phyloP scores from a whole-genome alignment of 371 early-diverging fungal species.

The Lichtheimia ornata region DNA sequence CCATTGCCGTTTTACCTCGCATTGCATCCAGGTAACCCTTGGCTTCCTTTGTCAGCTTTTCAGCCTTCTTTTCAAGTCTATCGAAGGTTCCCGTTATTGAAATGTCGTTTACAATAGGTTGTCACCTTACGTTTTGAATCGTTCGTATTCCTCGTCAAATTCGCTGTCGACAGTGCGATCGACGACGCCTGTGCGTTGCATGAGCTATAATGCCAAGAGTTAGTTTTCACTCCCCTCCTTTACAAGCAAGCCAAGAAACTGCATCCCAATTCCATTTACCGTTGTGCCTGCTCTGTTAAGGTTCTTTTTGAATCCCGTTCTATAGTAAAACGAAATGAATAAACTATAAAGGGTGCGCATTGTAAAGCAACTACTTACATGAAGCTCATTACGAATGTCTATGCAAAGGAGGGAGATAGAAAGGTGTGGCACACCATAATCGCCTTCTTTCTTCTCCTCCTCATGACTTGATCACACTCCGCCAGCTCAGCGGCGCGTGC shows the following conservation, averaged over 20 bases:
- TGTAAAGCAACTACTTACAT: conserved; percentile 1
- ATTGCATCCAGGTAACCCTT: conserved; percentile 91
- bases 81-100: background rate
- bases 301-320: conserved; percentile 85
- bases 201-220: conserved; percentile 41
- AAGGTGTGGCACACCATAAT: background rate
- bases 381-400: conserved; percentile 12
- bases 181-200: conserved; percentile 71
- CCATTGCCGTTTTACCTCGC: conserved; percentile 53
- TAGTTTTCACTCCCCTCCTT: too few species aligned
- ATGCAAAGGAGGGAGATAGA: background rate
- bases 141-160: conserved; percentile 84
- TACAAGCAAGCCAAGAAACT: background rate
- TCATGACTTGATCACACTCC: too few species aligned
- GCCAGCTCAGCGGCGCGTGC: too few species aligned
- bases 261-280: conserved; percentile 36
- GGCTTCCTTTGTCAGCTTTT: conserved; percentile 88
- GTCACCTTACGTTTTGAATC: conserved; percentile 70
- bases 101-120: background rate
- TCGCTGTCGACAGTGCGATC: conserved; percentile 85
- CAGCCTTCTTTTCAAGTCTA: conserved; percentile 86
- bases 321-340: conserved; percentile 26
- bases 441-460: too few species aligned
- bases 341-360: background rate
- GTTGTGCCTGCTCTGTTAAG: conserved; percentile 82